These are phyloP conservation scores for Henckelia pumila DNA, from an alignment of 257 asterid genomes.

Conservation along the genomic window DNA sequence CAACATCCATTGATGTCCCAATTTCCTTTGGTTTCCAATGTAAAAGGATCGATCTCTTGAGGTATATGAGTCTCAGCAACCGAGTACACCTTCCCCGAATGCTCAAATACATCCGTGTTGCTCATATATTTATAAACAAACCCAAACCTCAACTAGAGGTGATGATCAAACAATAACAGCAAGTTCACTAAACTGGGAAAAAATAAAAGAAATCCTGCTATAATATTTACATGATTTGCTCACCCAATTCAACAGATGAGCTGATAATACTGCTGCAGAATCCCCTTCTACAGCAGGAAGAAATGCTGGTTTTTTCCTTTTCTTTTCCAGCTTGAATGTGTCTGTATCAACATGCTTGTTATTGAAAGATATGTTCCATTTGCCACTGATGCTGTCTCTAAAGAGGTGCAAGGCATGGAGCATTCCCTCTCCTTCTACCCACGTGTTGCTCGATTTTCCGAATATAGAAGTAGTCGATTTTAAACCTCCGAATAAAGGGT, in stretches of 20 bases:
- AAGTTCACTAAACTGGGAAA: background rate
- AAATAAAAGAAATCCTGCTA: background rate
- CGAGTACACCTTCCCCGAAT: conserved; percentile 56
- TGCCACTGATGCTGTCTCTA: conserved; percentile 20
- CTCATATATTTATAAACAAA: conserved; percentile 44
- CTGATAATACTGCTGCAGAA: conserved; percentile 41
- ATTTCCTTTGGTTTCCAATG: conserved; percentile 28
- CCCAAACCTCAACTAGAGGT: conserved; percentile 42
- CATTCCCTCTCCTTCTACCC: conserved; percentile 65
- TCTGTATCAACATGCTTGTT: conserved; percentile 43
- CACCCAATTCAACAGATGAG: conserved; percentile 48
- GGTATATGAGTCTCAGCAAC: conserved; percentile 58
- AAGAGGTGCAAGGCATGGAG: conserved; percentile 46
- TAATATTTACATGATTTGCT: background rate
- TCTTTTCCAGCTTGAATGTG: conserved; percentile 36
- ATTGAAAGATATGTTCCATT: conserved; percentile 33
- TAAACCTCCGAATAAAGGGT: conserved; percentile 44
- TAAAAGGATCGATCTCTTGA: conserved; percentile 48
- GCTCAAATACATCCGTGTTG: conserved; percentile 66
- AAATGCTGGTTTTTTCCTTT: conserved; percentile 34
- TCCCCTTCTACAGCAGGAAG: conserved; percentile 55
- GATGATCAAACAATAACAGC: no score
- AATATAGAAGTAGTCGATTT: conserved; percentile 40
- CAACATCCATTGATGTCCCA: conserved; percentile 56
- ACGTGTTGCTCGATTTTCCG: conserved; percentile 43